Evolutionary conservation across 345 rosid genomes (phyloP).

Genomic region (Cardiospermum halicacabum): DNA sequence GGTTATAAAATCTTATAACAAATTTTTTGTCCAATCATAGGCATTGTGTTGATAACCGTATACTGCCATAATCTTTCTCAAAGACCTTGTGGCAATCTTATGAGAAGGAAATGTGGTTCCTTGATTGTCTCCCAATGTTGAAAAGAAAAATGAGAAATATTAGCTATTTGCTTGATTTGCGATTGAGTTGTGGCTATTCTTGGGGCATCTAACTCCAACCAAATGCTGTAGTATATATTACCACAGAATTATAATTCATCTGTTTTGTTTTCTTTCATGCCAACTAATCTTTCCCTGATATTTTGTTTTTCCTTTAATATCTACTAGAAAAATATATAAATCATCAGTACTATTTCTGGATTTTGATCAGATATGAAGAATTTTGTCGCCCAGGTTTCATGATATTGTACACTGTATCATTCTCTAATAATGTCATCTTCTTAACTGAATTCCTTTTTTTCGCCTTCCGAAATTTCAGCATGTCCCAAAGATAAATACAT

Average conservation of each 20-base stretch:
- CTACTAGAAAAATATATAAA: neutral
- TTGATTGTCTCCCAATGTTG: neutral
- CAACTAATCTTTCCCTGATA: neutral
- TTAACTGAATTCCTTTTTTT: constrained; percentile 14
- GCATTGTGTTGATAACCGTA: neutral
- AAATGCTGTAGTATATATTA: neutral
- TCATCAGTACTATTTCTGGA: neutral
- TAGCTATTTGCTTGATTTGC: neutral
- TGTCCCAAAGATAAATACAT: constrained; percentile 74
- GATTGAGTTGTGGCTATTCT: neutral
- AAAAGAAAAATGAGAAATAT: neutral
- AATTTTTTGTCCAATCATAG: neutral
- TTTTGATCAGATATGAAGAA: neutral
- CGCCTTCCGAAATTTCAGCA: constrained; percentile 43
- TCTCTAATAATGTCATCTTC: neutral
- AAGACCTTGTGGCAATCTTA: neutral
- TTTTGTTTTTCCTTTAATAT: neutral
- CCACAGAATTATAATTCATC: neutral
- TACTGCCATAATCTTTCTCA: neutral
- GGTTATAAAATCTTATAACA: neutral
- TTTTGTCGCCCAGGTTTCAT: neutral
- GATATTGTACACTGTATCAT: neutral
- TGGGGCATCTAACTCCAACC: neutral
- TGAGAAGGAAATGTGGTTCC: neutral
- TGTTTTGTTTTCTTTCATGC: neutral